Percentiles rank a stretch among this genome's conserved stretches.
Evolutionary conservation across 1,284 basidiomycete species (phyloP).

Genomic region (Ganoderma sinense): DNA sequence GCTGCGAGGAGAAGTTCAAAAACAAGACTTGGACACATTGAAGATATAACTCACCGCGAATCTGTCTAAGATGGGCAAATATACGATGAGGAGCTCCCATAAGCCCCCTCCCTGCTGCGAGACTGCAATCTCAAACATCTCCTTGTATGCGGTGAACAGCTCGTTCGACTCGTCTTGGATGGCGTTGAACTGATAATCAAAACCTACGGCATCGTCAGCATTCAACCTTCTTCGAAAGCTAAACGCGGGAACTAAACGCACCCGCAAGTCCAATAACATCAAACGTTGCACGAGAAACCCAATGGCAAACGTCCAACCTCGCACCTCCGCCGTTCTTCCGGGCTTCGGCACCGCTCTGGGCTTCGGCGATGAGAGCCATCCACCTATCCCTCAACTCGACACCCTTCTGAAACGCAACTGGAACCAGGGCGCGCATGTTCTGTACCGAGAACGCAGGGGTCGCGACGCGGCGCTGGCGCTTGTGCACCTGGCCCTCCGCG

Average conservation of each 20-base stretch:
- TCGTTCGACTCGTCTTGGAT: constrained; percentile 79
- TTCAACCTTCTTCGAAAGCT: background rate
- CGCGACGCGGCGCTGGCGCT: constrained; percentile 76
- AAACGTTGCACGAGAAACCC: constrained; percentile 80
- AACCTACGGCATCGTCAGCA: constrained; percentile 52
- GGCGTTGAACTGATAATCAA: constrained; percentile 82
- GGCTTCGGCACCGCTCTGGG: constrained; percentile 16
- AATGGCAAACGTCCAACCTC: constrained; percentile 71
- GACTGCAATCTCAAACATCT: constrained; percentile 80
- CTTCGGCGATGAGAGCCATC: constrained; percentile 50
- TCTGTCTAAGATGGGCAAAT: constrained; percentile 62
- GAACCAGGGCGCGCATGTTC: constrained; percentile 73
- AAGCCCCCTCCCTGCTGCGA: constrained; percentile 57
- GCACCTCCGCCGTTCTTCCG: constrained; percentile 36
- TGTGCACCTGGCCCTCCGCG: constrained; percentile 77
- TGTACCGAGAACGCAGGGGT: constrained; percentile 82
- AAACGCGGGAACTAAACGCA: constrained; percentile 34
- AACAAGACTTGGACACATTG: too few relatives aligned
- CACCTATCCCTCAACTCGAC: constrained; percentile 67
- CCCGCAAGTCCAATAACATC: constrained; percentile 84
- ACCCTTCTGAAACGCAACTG: constrained; percentile 75
- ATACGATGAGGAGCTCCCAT: constrained; percentile 60
- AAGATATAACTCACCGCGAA: constrained; percentile 40
- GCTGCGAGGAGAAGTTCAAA: background rate
- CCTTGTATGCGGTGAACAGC: constrained; percentile 77